A percentile compares a stretch with the other conserved stretches of the same genome.
phyloP scores from a whole-genome alignment of 768 basidiomycete species.

The Cyathus striatus region DNA sequence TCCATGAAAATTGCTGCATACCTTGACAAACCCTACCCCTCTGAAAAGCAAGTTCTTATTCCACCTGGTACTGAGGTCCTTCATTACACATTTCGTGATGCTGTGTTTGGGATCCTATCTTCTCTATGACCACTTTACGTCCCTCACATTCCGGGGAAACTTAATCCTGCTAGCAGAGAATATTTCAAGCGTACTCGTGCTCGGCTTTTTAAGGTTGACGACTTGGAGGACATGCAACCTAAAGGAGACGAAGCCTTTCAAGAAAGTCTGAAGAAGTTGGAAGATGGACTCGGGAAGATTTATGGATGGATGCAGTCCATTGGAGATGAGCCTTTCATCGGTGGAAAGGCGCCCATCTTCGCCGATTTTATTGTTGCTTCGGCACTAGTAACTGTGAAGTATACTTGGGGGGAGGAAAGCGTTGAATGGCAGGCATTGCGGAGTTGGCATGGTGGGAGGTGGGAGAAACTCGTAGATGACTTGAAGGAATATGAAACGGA shows the following conservation, averaged over 20 bases:
- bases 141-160: constrained; percentile 3
- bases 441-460: constrained; percentile 25
- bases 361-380: constrained; percentile 28
- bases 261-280: constrained; percentile 15
- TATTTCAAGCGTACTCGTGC: constrained; percentile 7
- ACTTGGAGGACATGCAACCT: background rate
- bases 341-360: constrained; percentile 26
- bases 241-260: background rate
- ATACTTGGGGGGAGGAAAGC: constrained; percentile 24
- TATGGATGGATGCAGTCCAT: constrained; percentile 16
- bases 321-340: constrained; percentile 13
- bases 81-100: constrained; percentile 8
- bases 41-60: constrained; percentile 27
- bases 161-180: constrained; percentile 9
- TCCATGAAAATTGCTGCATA: constrained; percentile 41
- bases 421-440: constrained; percentile 27
- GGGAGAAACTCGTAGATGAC: constrained; percentile 18
- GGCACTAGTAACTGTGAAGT: constrained; percentile 19
- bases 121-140: constrained; percentile 6
- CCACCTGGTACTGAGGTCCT: constrained; percentile 14
- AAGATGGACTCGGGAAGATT: constrained; percentile 12
- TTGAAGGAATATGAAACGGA: constrained; percentile 21
- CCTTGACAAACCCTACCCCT: constrained; percentile 43
- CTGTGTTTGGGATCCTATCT: background rate
- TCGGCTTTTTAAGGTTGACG: background rate